A percentile compares a stretch with the other conserved stretches of the same genome.
These are phyloP conservation scores for Xerocomellus amylosporus DNA, from an alignment of 768 basidiomycete genomes.

Conservation along the genomic window DNA sequence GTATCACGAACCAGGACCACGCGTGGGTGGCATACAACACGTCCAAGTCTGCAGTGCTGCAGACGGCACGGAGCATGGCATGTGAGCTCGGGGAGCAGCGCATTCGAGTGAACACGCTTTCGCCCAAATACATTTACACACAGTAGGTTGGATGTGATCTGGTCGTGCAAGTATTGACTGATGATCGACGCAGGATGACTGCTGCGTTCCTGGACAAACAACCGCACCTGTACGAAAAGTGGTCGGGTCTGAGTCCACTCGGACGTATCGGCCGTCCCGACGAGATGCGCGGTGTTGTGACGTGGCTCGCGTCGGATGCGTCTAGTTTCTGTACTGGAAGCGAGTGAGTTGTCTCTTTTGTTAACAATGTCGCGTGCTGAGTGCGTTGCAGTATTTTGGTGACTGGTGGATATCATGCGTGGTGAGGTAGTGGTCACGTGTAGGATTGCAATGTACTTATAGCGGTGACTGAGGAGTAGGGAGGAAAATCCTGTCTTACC, in stretches of 20 bases:
- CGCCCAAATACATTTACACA: conserved; percentile 76
- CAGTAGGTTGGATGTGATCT: conserved; percentile 43
- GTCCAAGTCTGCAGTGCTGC: conserved; percentile 74
- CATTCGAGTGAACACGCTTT: conserved; percentile 74
- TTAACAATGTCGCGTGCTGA: background rate
- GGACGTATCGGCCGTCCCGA: conserved; percentile 70
- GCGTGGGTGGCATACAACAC: conserved; percentile 76
- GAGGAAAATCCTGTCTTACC: background rate
- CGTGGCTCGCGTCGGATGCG: conserved; percentile 74
- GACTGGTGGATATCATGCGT: conserved; percentile 32
- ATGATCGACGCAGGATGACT: conserved; percentile 55
- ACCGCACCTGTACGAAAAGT: conserved; percentile 60
- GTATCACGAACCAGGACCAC: conserved; percentile 75
- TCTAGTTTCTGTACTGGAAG: conserved; percentile 78
- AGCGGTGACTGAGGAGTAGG: background rate
- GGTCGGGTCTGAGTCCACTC: conserved; percentile 68
- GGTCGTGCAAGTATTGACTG: conserved; percentile 7
- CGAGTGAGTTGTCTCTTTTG: conserved; percentile 50
- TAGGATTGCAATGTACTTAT: too few relatives aligned
- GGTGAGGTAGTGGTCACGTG: conserved; percentile 23
- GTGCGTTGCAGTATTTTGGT: conserved; percentile 25
- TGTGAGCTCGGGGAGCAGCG: conserved; percentile 66
- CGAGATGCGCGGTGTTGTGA: conserved; percentile 67
- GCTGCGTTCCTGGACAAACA: conserved; percentile 65
- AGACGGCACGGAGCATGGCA: conserved; percentile 81